These are phyloP conservation scores for Backusella psychrophila DNA, from an alignment of 192 early-diverging fungal species.

Conservation along the genomic window DNA sequence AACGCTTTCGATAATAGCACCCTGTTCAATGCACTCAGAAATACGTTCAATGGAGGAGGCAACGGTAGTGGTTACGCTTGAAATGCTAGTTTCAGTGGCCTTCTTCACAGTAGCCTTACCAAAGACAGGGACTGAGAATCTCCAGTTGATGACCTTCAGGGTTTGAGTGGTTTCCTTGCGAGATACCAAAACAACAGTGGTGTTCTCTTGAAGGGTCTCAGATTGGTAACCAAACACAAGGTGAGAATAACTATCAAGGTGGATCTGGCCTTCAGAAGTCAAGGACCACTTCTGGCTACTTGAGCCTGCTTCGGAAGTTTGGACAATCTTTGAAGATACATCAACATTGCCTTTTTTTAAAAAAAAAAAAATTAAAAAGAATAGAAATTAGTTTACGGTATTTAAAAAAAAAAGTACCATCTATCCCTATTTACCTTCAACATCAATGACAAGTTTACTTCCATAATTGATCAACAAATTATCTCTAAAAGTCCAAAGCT, in stretches of 20 bases:
- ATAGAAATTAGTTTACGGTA: not conserved
- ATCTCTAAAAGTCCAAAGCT: slow-evolving; percentile 26
- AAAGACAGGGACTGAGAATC: slow-evolving; percentile 29
- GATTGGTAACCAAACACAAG: slow-evolving; percentile 12
- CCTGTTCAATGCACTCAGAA: slow-evolving; percentile 10
- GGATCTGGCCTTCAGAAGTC: slow-evolving; percentile 21
- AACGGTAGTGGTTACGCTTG: not conserved
- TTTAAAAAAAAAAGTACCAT: not conserved
- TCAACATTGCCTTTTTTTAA: not conserved
- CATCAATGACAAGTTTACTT: slow-evolving; percentile 16
- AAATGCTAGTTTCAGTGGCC: not conserved
- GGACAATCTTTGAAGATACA: slow-evolving; percentile 1
- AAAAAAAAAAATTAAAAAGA: not conserved
- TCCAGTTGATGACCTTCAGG: slow-evolving; percentile 8
- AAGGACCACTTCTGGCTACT: slow-evolving; percentile 27
- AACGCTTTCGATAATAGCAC: slow-evolving; percentile 10
- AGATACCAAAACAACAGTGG: slow-evolving; percentile 1
- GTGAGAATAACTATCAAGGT: slow-evolving; percentile 10
- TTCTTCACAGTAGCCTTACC: not conserved
- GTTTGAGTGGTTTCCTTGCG: not conserved
- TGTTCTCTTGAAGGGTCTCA: not conserved
- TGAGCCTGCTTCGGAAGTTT: not conserved
- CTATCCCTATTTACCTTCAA: slow-evolving; percentile 1
- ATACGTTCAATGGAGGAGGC: not conserved
- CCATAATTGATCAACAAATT: slow-evolving; percentile 30